Conservation (phyloP, 257 asterid genomes). For the Salvia hispanica region DNA sequence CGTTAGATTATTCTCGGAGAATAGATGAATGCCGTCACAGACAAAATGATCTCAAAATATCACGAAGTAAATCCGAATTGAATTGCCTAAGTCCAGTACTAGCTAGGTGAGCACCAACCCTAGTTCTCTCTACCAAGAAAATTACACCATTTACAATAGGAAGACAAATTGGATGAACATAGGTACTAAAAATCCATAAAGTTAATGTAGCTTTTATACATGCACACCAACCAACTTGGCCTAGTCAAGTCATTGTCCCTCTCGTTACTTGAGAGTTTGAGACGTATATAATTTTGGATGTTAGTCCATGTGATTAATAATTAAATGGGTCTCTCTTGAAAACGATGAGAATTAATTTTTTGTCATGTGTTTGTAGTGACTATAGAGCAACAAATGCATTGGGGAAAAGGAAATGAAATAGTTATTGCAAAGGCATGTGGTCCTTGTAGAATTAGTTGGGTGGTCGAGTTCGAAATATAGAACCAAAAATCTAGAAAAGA, state of each 20-base stretch:
- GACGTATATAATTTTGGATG: not conserved
- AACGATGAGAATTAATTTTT: conserved; percentile 1
- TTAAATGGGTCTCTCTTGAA: conserved; percentile 8
- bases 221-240: not conserved
- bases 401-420: not conserved
- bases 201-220: no score
- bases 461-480: conserved; percentile 1
- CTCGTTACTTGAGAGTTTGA: not conserved
- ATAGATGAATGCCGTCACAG: no score
- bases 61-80: no score
- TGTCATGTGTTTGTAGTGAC: not conserved
- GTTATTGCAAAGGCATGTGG: conserved; percentile 29
- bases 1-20: no score
- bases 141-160: no score
- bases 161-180: not conserved
- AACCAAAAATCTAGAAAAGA: not conserved
- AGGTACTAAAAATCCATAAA: not conserved
- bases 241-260: not conserved
- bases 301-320: conserved; percentile 8
- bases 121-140: no score
- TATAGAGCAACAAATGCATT: not conserved
- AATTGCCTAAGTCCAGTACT: no score
- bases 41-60: no score
- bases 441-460: conserved; percentile 41
- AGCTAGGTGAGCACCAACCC: no score